Percentiles rank a stretch among this genome's conserved stretches.
These are phyloP conservation scores for Lodderomyces parapsilosis DNA, from an alignment of 1,139 yeast species.

Conservation along the genomic window DNA sequence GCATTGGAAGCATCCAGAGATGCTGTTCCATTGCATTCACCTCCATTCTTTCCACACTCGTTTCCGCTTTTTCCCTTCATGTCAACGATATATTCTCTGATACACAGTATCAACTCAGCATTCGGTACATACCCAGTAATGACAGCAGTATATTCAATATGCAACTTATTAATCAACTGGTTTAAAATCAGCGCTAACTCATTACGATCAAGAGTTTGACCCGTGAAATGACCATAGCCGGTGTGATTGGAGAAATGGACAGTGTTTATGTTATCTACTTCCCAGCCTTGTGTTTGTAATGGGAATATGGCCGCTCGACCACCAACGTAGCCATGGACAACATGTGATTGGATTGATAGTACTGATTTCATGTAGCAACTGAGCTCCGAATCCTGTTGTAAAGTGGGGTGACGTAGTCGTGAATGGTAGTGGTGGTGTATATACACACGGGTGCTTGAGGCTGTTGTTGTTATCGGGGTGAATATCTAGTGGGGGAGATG, in stretches of 20 bases:
- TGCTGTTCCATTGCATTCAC: too few relatives aligned
- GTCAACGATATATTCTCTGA: conserved; percentile 17
- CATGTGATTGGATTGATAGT: conserved; percentile 45
- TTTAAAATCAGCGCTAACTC: conserved; percentile 13
- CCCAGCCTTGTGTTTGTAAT: conserved; percentile 44
- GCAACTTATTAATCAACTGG: conserved; percentile 13
- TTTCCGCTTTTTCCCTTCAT: conserved; percentile 12
- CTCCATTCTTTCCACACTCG: conserved; percentile 5
- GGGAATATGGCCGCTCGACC: conserved; percentile 44
- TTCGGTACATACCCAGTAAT: conserved; percentile 40
- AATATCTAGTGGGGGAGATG: too few relatives aligned
- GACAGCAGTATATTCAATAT: conserved; percentile 25
- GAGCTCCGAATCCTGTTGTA: not conserved
- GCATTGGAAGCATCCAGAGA: too few relatives aligned
- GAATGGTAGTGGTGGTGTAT: not conserved
- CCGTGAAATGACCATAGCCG: conserved; percentile 43
- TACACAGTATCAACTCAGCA: conserved; percentile 24
- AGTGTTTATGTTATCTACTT: conserved; percentile 42
- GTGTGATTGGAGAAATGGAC: conserved; percentile 46
- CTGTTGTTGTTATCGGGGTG: too few relatives aligned
- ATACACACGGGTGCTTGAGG: not conserved
- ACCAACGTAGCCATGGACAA: conserved; percentile 48
- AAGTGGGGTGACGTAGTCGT: not conserved
- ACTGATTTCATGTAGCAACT: conserved; percentile 19
- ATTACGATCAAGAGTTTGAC: conserved; percentile 17